A percentile compares a stretch with the other conserved stretches of the same genome.
phyloP scores from a whole-genome alignment of 306 rosid genomes.

The Erythrophleum fordii region DNA sequence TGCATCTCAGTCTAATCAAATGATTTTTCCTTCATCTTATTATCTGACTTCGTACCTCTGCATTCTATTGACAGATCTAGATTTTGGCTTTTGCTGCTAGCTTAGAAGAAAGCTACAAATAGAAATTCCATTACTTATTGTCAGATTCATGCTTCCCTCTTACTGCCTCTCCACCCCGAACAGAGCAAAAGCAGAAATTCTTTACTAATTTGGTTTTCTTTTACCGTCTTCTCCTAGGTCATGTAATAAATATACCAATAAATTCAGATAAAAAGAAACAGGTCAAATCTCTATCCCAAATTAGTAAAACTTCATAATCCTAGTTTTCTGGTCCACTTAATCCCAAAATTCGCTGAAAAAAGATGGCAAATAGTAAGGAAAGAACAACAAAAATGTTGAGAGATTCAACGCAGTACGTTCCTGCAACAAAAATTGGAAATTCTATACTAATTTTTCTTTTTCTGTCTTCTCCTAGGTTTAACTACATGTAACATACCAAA shows the following conservation, averaged over 20 bases:
- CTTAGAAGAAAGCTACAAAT: neutral
- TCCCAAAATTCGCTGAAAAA: neutral
- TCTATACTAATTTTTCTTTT: neutral
- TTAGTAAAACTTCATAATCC: neutral
- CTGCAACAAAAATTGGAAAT: neutral
- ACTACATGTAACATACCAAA: neutral
- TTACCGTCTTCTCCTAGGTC: neutral
- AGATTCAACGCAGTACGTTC: neutral
- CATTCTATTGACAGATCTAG: neutral
- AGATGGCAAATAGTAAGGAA: too few relatives aligned
- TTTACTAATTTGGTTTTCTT: neutral
- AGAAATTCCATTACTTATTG: neutral
- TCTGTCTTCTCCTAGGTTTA: neutral
- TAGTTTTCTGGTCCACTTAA: neutral
- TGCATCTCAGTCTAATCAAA: neutral
- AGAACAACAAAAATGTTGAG: neutral
- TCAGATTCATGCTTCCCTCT: neutral
- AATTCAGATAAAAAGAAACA: conserved; percentile 24
- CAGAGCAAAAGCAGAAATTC: neutral
- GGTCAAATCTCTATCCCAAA: neutral
- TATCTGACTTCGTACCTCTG: neutral
- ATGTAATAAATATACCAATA: neutral
- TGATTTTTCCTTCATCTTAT: neutral
- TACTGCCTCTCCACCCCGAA: neutral
- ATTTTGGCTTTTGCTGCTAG: neutral